A percentile compares a stretch with the other conserved stretches of the same genome.
Conservation (phyloP, 1,284 basidiomycete genomes). For the Takashimella koratensis region DNA sequence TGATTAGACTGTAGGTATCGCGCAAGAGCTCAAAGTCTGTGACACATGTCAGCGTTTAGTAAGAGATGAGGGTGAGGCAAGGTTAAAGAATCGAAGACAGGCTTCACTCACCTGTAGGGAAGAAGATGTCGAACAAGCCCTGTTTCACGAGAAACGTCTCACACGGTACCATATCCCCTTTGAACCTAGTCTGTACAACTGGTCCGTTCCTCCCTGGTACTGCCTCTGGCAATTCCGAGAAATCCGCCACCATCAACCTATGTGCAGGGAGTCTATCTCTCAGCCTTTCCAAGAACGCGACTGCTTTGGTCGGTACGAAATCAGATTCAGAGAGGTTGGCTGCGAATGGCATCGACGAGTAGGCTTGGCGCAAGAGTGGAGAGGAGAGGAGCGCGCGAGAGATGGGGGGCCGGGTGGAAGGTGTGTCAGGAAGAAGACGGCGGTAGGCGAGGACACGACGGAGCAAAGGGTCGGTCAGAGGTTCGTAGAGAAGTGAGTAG, state of each 20-base stretch:
- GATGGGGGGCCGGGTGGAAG: constrained; percentile 37
- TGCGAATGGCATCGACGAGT: constrained; percentile 72
- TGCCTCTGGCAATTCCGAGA: constrained; percentile 79
- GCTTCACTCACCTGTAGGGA: constrained; percentile 65
- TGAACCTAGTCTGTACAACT: constrained; percentile 91
- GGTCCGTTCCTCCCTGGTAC: constrained; percentile 82
- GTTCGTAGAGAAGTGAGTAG: constrained; percentile 79
- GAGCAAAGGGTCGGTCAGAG: constrained; percentile 80
- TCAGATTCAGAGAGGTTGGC: constrained; percentile 88
- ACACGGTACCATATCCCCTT: constrained; percentile 80
- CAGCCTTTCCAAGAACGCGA: constrained; percentile 79
- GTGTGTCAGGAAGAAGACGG: constrained; percentile 58
- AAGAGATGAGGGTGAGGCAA: constrained; percentile 43
- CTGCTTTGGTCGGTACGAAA: constrained; percentile 88
- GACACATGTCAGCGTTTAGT: too few relatives aligned
- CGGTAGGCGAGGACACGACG: constrained; percentile 58
- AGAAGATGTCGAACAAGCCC: constrained; percentile 98
- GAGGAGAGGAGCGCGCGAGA: constrained; percentile 31
- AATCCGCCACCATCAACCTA: constrained; percentile 88
- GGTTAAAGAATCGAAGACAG: neutral
- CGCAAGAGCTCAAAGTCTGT: constrained; percentile 71
- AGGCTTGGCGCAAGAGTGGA: constrained; percentile 59
- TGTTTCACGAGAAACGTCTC: constrained; percentile 87
- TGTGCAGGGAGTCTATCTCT: constrained; percentile 83
- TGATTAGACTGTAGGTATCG: constrained; percentile 80